Conservation (phyloP, 345 rosid genomes). For the Hevea brasiliensis region DNA sequence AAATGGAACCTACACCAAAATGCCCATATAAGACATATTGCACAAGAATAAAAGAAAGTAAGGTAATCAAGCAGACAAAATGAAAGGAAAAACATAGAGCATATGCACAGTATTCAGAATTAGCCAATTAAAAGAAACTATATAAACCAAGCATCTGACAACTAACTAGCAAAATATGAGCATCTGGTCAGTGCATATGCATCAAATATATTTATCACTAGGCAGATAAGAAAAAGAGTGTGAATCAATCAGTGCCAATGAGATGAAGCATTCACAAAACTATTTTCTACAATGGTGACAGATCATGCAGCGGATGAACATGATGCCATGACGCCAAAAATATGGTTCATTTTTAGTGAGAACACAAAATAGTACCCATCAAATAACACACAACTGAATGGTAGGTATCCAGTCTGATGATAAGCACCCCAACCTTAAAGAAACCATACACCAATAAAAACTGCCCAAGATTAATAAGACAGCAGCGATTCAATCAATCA, state of each 20-base stretch:
- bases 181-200: not conserved
- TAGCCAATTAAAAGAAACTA: not conserved
- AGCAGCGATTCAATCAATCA: too few relatives aligned
- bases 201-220: not conserved
- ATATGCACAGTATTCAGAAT: not conserved
- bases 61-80: not conserved
- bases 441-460: not conserved
- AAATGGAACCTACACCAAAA: conserved; percentile 64
- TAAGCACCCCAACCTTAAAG: not conserved
- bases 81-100: not conserved
- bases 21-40: not conserved
- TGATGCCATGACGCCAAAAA: not conserved
- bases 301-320: too few relatives aligned
- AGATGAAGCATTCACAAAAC: not conserved
- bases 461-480: too few relatives aligned
- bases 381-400: not conserved
- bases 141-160: not conserved
- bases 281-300: not conserved
- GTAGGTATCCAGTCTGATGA: not conserved
- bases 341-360: not conserved
- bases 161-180: not conserved
- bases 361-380: not conserved
- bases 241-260: not conserved
- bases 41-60: not conserved
- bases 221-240: not conserved